Evolutionary conservation across 345 rosid species (phyloP).

Genomic region (Citropsis articulata): DNA sequence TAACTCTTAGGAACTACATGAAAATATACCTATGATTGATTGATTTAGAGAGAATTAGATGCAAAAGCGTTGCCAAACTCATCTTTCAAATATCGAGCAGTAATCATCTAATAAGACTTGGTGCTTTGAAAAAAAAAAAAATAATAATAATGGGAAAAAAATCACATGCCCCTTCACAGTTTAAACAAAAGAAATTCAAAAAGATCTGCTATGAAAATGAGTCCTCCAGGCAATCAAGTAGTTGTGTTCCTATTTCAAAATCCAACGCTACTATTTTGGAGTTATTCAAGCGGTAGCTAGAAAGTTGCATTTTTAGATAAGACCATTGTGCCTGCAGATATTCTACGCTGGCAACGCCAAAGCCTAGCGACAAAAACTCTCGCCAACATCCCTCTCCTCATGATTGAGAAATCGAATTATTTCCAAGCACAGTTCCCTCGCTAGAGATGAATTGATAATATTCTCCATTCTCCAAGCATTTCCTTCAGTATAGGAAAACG

Average conservation of each 20-base stretch:
- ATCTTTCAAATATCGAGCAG: no score
- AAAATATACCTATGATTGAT: no score
- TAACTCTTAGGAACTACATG: no score
- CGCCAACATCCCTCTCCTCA: neutral
- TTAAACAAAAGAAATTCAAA: no score
- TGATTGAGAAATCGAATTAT: slow-evolving; percentile 6
- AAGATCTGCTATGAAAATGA: neutral
- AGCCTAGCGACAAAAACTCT: neutral
- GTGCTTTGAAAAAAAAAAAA: neutral
- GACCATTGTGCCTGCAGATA: neutral
- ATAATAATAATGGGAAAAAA: no score
- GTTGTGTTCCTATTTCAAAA: neutral
- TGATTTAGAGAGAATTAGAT: no score
- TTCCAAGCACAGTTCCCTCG: neutral
- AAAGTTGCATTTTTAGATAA: neutral
- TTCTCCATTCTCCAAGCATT: neutral
- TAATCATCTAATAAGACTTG: neutral
- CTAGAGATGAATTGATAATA: neutral
- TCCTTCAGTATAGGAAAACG: no score
- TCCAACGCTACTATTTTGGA: neutral
- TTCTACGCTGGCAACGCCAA: neutral
- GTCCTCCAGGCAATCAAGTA: neutral
- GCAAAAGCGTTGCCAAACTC: no score
- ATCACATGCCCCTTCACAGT: neutral
- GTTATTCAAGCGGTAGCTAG: neutral